Evolutionary conservation across 1,284 basidiomycete species (phyloP).

Genomic region (Golubevia sp.): DNA sequence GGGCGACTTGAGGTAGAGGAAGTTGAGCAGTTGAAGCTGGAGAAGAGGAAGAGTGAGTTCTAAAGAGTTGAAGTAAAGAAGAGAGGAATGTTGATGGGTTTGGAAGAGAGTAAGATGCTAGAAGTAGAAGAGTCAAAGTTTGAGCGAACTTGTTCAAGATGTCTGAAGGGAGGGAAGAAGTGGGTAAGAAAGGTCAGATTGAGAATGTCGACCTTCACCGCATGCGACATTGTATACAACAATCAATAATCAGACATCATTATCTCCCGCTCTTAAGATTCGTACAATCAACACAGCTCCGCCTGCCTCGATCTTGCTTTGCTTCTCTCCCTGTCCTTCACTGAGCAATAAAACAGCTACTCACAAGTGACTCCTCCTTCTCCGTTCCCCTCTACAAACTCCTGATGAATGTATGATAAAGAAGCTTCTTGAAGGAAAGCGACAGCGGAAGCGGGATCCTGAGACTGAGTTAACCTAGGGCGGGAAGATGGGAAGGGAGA

Average conservation of each 20-base stretch:
- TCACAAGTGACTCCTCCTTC: slow-evolving; percentile 39
- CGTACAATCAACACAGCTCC: no score
- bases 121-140: slow-evolving; percentile 91
- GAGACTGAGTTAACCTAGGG: slow-evolving; percentile 19
- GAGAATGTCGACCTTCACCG: not conserved
- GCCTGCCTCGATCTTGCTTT: not conserved
- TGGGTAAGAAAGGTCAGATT: slow-evolving; percentile 9
- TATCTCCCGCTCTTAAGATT: no score
- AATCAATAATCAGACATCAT: no score
- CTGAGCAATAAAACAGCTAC: no score
- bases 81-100: slow-evolving; percentile 76
- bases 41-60: slow-evolving; percentile 62
- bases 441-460: slow-evolving; percentile 39
- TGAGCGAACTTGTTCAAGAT: slow-evolving; percentile 97
- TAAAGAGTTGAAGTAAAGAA: slow-evolving; percentile 55
- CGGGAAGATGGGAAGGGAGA: not conserved
- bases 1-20: slow-evolving; percentile 80
- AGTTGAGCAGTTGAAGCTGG: slow-evolving; percentile 70
- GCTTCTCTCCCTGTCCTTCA: no score
- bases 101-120: slow-evolving; percentile 85
- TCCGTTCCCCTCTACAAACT: slow-evolving; percentile 43
- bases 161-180: slow-evolving; percentile 65
- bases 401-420: slow-evolving; percentile 46
- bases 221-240: no score
- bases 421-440: slow-evolving; percentile 49